phyloP scores from a whole-genome alignment of 2,329 filamentous ascomycete genomes.

The Akanthomyces muscarius region DNA sequence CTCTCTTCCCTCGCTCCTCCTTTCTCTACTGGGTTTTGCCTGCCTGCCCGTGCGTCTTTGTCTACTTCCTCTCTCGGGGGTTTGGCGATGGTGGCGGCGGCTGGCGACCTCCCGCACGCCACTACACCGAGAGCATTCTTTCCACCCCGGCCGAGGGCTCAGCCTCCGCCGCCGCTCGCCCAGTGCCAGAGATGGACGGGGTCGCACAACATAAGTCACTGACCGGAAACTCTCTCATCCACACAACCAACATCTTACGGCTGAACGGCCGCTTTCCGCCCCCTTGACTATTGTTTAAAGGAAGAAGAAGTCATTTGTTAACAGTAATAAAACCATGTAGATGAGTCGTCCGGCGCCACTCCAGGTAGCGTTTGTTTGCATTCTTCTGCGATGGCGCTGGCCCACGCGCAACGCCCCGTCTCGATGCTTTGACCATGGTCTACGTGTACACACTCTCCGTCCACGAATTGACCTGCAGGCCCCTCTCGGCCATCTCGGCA shows the following conservation, averaged over 20 bases:
- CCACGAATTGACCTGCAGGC: slow-evolving; percentile 77
- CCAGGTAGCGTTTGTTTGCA: not conserved
- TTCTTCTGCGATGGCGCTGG: not conserved
- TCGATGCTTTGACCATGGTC: not conserved
- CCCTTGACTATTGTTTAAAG: not conserved
- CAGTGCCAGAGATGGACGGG: not conserved
- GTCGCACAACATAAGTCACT: not conserved
- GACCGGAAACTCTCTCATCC: not conserved
- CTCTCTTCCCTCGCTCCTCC: not conserved
- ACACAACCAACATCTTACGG: not conserved
- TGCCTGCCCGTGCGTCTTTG: not conserved
- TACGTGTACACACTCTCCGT: slow-evolving; percentile 85
- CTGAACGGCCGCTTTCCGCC: not conserved
- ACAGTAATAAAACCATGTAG: not conserved
- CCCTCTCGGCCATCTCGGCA: slow-evolving; percentile 84
- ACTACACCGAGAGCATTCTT: not conserved
- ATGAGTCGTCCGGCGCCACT: not conserved
- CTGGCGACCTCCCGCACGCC: not conserved
- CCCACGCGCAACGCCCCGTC: not conserved
- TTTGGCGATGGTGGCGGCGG: no score
- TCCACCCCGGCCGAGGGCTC: not conserved
- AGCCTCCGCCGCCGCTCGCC: not conserved
- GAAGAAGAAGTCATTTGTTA: no score
- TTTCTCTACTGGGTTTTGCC: not conserved
- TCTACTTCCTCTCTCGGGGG: no score